Conservation (phyloP, 2,329 filamentous ascomycete genomes). For the Fusarium mangiferae region DNA sequence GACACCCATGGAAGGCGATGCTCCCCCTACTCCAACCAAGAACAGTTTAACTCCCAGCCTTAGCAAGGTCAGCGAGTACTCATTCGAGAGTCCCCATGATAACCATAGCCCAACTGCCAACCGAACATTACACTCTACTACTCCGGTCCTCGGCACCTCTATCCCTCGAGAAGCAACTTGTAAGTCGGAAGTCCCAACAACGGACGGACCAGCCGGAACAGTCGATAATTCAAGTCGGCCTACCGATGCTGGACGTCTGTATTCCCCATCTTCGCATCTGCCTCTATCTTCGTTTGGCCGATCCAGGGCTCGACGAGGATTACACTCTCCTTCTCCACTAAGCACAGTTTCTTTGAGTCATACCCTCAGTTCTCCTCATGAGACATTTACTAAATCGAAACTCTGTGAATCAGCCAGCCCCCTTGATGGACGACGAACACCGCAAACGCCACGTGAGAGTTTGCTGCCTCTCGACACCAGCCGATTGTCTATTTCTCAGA, state of each 20-base stretch:
- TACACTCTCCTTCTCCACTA: conserved; percentile 51
- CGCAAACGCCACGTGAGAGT: conserved; percentile 82
- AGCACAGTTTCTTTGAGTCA: conserved; percentile 42
- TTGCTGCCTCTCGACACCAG: conserved; percentile 83
- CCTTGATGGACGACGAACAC: conserved; percentile 68
- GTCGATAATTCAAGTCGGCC: conserved; percentile 30
- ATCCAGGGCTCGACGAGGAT: conserved; percentile 45
- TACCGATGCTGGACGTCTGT: conserved; percentile 47
- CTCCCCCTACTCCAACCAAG: conserved; percentile 96
- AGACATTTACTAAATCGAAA: conserved; percentile 62
- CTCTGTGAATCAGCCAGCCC: conserved; percentile 69
- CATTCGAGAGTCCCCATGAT: conserved; percentile 52
- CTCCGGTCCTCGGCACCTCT: conserved; percentile 54
- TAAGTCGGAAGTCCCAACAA: conserved; percentile 53
- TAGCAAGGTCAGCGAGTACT: conserved; percentile 51
- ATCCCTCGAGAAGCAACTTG: conserved; percentile 54
- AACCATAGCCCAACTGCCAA: conserved; percentile 56
- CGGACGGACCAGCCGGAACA: conserved; percentile 23
- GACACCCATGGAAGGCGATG: conserved; percentile 61
- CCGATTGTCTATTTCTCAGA: conserved; percentile 81
- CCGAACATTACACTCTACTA: conserved; percentile 54
- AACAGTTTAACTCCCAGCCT: conserved; percentile 60
- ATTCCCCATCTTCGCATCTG: conserved; percentile 47
- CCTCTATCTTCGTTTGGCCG: conserved; percentile 53
- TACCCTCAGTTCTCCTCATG: conserved; percentile 46